Percentiles rank a stretch among this genome's conserved stretches.
phyloP scores from a whole-genome alignment of 106 monocot species.

The Acorus calamus region DNA sequence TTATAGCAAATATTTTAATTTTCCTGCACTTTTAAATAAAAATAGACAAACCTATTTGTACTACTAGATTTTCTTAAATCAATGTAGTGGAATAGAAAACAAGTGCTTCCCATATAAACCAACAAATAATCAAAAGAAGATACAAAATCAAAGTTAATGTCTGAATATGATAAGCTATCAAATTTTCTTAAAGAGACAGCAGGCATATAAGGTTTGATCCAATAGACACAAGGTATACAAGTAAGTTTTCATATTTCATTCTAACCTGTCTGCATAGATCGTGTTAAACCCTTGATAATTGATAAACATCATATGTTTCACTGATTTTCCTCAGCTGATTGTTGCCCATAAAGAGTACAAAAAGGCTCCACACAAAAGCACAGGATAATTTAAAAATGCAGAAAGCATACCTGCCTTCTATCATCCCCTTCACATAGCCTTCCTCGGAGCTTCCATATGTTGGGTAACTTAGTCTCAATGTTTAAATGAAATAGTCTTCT shows the following conservation, averaged over 20 bases:
- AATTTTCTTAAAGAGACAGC: too few relatives aligned
- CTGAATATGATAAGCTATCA: too few relatives aligned
- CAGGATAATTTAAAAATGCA: constrained; percentile 37
- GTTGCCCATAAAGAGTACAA: constrained; percentile 51
- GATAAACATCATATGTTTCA: constrained; percentile 17
- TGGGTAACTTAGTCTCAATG: constrained; percentile 17
- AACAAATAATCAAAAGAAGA: too few relatives aligned
- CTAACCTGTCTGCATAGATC: constrained; percentile 30
- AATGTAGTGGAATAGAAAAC: too few relatives aligned
- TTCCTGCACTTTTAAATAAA: too few relatives aligned
- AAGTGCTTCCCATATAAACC: too few relatives aligned
- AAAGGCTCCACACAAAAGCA: constrained; percentile 63
- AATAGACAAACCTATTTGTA: too few relatives aligned
- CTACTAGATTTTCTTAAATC: too few relatives aligned
- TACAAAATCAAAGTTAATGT: too few relatives aligned
- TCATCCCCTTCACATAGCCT: constrained; percentile 28
- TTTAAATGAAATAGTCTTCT: constrained; percentile 6
- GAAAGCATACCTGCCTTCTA: constrained; percentile 65
- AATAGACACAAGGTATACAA: too few relatives aligned
- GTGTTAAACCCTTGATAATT: constrained; percentile 35
- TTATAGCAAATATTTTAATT: too few relatives aligned
- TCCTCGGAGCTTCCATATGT: constrained; percentile 8
- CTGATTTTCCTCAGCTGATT: constrained; percentile 31
- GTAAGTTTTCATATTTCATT: neutral
- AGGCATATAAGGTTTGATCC: too few relatives aligned